Percentiles rank a stretch among this genome's conserved stretches.
phyloP scores from a whole-genome alignment of 208 protist species.

The Leishmania tropica region DNA sequence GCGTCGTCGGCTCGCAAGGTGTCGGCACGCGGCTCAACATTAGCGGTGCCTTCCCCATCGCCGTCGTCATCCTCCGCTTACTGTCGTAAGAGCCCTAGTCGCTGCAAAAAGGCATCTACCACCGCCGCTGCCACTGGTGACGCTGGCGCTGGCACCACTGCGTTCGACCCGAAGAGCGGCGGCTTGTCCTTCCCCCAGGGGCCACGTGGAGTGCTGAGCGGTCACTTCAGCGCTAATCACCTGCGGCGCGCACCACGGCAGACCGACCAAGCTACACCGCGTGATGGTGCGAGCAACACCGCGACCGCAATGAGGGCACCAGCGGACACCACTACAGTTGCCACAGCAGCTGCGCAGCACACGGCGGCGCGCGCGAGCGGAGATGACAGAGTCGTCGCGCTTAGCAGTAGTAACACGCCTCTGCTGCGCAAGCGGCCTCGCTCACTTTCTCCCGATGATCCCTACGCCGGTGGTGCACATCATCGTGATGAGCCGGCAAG shows the following conservation, averaged over 20 bases:
- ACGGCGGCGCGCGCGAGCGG: background rate
- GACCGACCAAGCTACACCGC: background rate
- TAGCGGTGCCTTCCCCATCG: background rate
- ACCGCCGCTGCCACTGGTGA: background rate
- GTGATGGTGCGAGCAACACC: background rate
- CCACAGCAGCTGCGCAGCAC: background rate
- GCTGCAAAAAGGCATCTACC: background rate
- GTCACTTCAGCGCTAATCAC: constrained; percentile 32
- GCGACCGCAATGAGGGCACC: background rate
- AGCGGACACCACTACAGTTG: background rate
- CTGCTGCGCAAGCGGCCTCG: constrained; percentile 21
- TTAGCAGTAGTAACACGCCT: background rate
- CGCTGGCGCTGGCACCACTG: background rate
- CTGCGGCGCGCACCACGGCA: constrained; percentile 14
- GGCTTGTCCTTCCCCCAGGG: background rate
- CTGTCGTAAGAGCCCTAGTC: background rate
- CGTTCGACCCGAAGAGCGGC: background rate
- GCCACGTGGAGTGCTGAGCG: constrained; percentile 10
- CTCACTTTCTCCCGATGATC: background rate
- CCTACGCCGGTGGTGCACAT: background rate
- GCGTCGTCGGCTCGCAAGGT: background rate
- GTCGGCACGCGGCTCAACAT: background rate
- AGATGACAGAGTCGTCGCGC: background rate
- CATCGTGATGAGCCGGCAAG: background rate
- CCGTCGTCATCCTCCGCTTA: background rate